phyloP scores from a whole-genome alignment of 192 early-diverging fungal species.

The Podila clonocystis region DNA sequence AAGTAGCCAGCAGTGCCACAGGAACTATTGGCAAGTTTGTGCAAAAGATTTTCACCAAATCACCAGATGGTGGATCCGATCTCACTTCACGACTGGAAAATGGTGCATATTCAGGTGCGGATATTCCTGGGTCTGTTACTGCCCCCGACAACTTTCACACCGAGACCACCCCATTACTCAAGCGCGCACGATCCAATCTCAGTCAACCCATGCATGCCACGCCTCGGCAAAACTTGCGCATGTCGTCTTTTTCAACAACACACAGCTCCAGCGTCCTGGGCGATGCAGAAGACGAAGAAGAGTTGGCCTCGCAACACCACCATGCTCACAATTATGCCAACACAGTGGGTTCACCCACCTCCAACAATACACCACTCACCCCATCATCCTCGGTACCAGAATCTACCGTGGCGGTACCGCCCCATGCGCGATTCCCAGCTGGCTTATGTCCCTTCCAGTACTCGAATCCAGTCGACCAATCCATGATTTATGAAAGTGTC shows the following conservation, averaged over 20 bases:
- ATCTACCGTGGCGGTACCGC: not conserved
- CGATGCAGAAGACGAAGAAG: not conserved
- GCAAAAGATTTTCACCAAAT: slow-evolving; percentile 45
- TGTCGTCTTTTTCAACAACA: slow-evolving; percentile 28
- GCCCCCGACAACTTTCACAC: slow-evolving; percentile 35
- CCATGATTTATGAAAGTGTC: slow-evolving; percentile 51
- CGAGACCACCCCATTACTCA: slow-evolving; percentile 36
- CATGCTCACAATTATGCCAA: not conserved
- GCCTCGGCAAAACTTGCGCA: slow-evolving; percentile 3
- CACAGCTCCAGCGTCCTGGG: slow-evolving; percentile 4
- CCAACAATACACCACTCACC: not conserved
- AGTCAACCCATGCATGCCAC: slow-evolving; percentile 9
- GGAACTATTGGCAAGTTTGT: slow-evolving; percentile 41
- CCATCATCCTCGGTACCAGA: not conserved
- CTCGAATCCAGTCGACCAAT: slow-evolving; percentile 47
- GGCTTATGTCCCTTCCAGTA: slow-evolving; percentile 43
- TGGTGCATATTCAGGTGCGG: slow-evolving; percentile 19
- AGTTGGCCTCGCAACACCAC: not conserved
- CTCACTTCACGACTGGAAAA: slow-evolving; percentile 6
- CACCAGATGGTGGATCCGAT: slow-evolving; percentile 6
- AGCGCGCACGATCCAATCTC: slow-evolving; percentile 4
- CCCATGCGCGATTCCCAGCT: slow-evolving; percentile 23
- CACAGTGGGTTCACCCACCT: not conserved
- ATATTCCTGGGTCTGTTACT: slow-evolving; percentile 33
- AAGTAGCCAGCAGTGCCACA: slow-evolving; percentile 27